Evolutionary conservation across 164 flowering plant genomes (phyloP).

Genomic region (Stephania japonica): DNA sequence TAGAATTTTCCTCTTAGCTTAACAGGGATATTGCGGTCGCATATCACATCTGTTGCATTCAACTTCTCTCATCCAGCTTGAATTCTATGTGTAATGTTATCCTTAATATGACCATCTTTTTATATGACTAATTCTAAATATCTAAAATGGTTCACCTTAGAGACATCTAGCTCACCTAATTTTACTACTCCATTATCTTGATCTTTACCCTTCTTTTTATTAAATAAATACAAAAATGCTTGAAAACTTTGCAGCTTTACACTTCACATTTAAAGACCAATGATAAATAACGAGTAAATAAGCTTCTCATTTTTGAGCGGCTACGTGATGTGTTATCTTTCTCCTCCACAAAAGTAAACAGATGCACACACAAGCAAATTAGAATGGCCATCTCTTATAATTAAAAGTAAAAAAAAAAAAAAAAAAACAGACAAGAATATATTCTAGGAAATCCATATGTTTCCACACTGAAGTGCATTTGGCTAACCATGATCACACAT

Average conservation of each 20-base stretch:
- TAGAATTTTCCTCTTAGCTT: no score
- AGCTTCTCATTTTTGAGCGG: background rate
- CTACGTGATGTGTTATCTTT: background rate
- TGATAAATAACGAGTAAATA: background rate
- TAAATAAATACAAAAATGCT: background rate
- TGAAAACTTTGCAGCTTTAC: background rate
- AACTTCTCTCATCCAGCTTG: no score
- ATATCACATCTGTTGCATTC: no score
- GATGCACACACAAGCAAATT: background rate
- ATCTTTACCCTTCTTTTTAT: no score
- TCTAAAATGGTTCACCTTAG: no score
- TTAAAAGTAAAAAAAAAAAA: no score
- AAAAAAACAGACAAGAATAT: background rate
- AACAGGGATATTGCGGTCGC: no score
- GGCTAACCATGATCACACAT: background rate
- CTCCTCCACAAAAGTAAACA: background rate
- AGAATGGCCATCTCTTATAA: background rate
- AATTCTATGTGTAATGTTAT: no score
- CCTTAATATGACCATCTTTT: no score
- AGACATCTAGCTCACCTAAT: no score
- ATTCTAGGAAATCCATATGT: background rate
- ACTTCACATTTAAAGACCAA: background rate
- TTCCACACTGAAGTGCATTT: background rate
- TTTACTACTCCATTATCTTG: no score
- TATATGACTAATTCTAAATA: no score